A percentile compares a stretch with the other conserved stretches of the same genome.
Conservation (phyloP, 306 rosid species). For the Psophocarpus tetragonolobus region DNA sequence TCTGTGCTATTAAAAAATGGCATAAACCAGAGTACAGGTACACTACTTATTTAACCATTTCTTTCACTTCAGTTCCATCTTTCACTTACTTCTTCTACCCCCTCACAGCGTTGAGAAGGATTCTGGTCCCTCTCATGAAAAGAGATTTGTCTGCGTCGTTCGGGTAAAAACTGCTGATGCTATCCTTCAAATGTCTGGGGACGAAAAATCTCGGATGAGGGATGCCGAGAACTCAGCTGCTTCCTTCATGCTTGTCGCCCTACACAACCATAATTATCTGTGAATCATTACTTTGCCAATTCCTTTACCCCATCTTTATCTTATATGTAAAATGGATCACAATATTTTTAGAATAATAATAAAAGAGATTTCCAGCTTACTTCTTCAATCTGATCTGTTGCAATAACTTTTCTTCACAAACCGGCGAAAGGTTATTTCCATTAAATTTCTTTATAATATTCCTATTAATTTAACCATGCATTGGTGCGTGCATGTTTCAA, state of each 20-base stretch:
- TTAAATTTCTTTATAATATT: too few relatives aligned
- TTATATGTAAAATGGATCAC: neutral
- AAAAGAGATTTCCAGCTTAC: too few relatives aligned
- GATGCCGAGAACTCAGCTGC: constrained; percentile 79
- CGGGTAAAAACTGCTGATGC: constrained; percentile 37
- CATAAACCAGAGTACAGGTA: constrained; percentile 61
- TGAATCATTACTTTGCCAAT: too few relatives aligned
- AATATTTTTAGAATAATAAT: too few relatives aligned
- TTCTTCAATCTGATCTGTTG: too few relatives aligned
- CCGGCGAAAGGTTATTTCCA: too few relatives aligned
- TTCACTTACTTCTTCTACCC: neutral
- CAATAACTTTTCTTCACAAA: too few relatives aligned
- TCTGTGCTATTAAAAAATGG: constrained; percentile 66
- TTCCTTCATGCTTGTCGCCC: constrained; percentile 55
- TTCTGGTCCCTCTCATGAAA: constrained; percentile 64
- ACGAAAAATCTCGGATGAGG: constrained; percentile 41
- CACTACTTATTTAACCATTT: neutral
- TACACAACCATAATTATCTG: constrained; percentile 40
- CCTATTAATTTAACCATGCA: too few relatives aligned
- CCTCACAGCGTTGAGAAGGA: constrained; percentile 54
- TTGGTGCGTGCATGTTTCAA: too few relatives aligned
- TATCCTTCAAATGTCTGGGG: constrained; percentile 27
- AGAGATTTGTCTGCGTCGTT: constrained; percentile 50
- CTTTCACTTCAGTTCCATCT: constrained; percentile 10
- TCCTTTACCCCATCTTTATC: too few relatives aligned